Conservation (phyloP, 2,329 filamentous ascomycete genomes). For the Tolypocladium endophyticum region DNA sequence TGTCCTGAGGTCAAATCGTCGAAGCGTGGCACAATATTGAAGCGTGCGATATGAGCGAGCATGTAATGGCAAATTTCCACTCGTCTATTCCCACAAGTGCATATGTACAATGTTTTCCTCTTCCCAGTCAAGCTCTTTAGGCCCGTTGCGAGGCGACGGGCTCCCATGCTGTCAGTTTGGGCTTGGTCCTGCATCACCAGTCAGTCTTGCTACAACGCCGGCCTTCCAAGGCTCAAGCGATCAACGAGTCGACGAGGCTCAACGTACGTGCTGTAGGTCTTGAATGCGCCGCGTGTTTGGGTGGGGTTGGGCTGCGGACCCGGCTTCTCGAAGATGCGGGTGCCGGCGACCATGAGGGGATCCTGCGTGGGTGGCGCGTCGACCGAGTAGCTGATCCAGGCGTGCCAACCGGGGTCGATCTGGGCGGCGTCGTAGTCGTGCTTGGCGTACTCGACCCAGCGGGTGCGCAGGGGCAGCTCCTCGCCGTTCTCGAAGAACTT, state of each 20-base stretch:
- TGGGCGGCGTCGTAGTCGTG: slow-evolving; percentile 74
- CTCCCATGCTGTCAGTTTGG: slow-evolving; percentile 44
- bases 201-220: background rate
- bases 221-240: background rate
- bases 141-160: slow-evolving; percentile 27
- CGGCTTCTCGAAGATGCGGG: slow-evolving; percentile 65
- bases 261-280: slow-evolving; percentile 86
- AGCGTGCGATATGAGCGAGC: no score
- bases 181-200: slow-evolving; percentile 30
- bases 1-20: background rate
- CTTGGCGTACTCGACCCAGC: slow-evolving; percentile 96
- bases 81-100: slow-evolving; percentile 2
- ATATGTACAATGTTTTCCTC: slow-evolving; percentile 19
- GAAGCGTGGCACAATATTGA: background rate
- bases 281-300: slow-evolving; percentile 67
- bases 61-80: background rate
- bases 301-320: slow-evolving; percentile 67
- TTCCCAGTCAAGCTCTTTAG: slow-evolving; percentile 10
- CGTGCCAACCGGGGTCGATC: slow-evolving; percentile 95
- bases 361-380: slow-evolving; percentile 79
- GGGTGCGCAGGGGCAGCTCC: slow-evolving; percentile 87
- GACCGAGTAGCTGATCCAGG: slow-evolving; percentile 90
- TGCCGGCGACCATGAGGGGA: slow-evolving; percentile 53
- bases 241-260: background rate
- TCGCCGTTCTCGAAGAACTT: slow-evolving; percentile 96